These are phyloP conservation scores for Penicillium digitatum DNA, from an alignment of 2,329 filamentous ascomycete species.

Conservation along the genomic window DNA sequence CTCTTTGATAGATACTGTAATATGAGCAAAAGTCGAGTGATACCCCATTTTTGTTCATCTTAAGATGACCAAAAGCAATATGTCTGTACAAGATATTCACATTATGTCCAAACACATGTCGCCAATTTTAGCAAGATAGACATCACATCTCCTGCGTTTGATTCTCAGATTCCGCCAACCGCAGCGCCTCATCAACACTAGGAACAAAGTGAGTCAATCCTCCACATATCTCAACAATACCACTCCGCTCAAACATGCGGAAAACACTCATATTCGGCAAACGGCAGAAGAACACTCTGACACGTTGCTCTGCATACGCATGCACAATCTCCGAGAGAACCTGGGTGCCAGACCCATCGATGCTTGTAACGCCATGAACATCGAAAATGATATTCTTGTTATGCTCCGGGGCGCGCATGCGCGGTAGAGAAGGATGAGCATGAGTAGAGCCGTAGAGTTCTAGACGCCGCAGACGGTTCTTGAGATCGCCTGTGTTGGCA, in stretches of 20 bases:
- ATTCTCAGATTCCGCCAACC: slow-evolving; percentile 71
- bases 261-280: slow-evolving; percentile 59
- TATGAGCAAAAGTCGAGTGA: neutral
- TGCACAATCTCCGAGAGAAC: slow-evolving; percentile 86
- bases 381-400: slow-evolving; percentile 95
- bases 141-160: slow-evolving; percentile 37
- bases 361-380: slow-evolving; percentile 90
- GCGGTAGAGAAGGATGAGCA: slow-evolving; percentile 82
- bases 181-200: slow-evolving; percentile 78
- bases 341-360: slow-evolving; percentile 90
- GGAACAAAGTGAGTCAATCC: slow-evolving; percentile 73
- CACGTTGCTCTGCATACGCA: slow-evolving; percentile 70
- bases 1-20: neutral
- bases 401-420: slow-evolving; percentile 69
- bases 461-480: slow-evolving; percentile 73
- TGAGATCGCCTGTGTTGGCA: slow-evolving; percentile 90
- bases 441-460: slow-evolving; percentile 84
- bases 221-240: slow-evolving; percentile 79
- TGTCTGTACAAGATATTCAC: neutral
- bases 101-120: neutral
- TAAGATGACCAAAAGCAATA: neutral
- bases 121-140: neutral
- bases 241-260: slow-evolving; percentile 68
- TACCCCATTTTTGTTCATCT: neutral
- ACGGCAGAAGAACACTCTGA: slow-evolving; percentile 55